Percentiles rank a stretch among this genome's conserved stretches.
Conservation (phyloP, 306 rosid species). For the Inga laurina region DNA sequence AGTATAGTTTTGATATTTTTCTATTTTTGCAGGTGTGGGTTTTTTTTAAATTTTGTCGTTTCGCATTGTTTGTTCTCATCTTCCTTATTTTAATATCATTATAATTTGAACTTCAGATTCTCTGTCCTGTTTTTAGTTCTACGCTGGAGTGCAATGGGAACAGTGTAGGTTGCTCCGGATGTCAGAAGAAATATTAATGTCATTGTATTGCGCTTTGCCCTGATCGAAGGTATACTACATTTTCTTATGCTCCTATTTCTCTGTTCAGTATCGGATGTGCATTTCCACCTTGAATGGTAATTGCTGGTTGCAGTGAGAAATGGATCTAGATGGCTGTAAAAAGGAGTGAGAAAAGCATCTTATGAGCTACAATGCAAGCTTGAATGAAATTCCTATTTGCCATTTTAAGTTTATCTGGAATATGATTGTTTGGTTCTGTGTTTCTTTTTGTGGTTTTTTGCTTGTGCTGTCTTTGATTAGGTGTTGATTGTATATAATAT, state of each 20-base stretch:
- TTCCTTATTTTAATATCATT: constrained; percentile 18
- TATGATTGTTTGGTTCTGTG: constrained; percentile 5
- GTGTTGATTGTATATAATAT: neutral
- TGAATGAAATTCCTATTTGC: neutral
- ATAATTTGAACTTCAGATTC: constrained; percentile 48
- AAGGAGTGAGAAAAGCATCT: neutral
- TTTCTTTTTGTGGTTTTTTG: neutral
- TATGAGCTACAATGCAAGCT: neutral
- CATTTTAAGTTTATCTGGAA: constrained; percentile 17
- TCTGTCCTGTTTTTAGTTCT: constrained; percentile 19
- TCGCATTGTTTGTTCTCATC: constrained; percentile 34
- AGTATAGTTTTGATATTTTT: neutral
- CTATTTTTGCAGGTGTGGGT: constrained; percentile 30
- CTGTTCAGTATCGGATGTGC: constrained; percentile 19
- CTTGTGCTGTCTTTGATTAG: constrained; percentile 16
- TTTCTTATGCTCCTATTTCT: constrained; percentile 14
- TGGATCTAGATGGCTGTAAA: neutral
- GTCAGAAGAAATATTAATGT: constrained; percentile 14
- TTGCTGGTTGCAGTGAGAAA: constrained; percentile 14
- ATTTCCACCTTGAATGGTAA: constrained; percentile 11
- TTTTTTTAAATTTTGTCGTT: constrained; percentile 49
- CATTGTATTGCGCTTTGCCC: neutral
- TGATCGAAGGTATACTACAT: constrained; percentile 36
- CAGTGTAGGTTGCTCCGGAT: constrained; percentile 25
- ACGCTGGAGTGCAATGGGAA: constrained; percentile 18